Evolutionary conservation across 768 basidiomycete genomes (phyloP), one percentile per base, ranked within the genome.

Genomic region (Boletus sp.): DNA sequence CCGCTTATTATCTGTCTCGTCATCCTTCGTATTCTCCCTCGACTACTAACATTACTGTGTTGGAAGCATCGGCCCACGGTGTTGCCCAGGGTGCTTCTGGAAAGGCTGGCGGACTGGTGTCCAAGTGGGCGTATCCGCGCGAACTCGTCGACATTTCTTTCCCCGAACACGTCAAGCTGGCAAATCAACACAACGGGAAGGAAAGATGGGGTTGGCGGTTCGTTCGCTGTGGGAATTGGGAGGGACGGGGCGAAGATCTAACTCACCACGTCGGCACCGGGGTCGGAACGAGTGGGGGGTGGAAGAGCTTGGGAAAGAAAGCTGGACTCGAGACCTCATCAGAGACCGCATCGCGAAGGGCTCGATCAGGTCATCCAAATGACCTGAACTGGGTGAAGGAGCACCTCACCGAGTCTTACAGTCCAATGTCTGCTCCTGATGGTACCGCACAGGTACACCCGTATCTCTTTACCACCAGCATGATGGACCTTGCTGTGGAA

Each of bases 191-290:
- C 69, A 77, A 78, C 53, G 93, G 92, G 3, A 69, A 75, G 30
- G 77, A 81, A 29, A 73, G 83, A n/a, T 94, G 90, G 91, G 91
- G 91, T 0, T 94, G 88, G 82, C 74, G 93, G 43, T 83, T 78
- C 61, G 84, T 93, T 35, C 74, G 75, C n/a, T 87, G 84, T 58
- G 84, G 85, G 6, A 82, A 76, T 57, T 90, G 88, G 87, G 79
- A 83, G 58, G 88, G 88, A n/a, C 73, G 75, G 7, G 83, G 82
- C 2, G 79, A 80, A 58, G 58, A 57, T 56, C 25, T 56, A 41
- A 32, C 57, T 53, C 40, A 32, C 13, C 4, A 62, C 54, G 44
- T 37, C 54, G 44, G 65, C 54, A 41, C 63, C 7, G 66, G 65
- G n/a, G 62, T 62, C 27, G 67, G 74, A 35, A 61, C 56, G n/a